Evolutionary conservation across 139 green algal species (phyloP).

Genomic region (Chlamydomonas incerta): DNA sequence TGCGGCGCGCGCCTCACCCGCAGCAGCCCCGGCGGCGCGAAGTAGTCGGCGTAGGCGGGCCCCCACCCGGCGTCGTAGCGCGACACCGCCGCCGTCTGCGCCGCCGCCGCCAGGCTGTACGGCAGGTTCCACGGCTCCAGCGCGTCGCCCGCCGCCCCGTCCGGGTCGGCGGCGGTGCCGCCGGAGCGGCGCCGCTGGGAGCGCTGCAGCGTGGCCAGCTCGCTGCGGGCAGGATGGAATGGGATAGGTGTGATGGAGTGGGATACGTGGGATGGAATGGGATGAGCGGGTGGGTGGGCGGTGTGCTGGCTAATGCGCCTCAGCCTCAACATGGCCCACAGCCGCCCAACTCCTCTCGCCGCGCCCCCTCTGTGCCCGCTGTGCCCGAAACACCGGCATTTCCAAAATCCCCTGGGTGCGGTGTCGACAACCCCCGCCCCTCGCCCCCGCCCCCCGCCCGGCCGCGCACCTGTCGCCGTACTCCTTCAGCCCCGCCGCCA

Average conservation of each 20-base stretch:
- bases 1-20: too few species aligned
- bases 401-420: too few species aligned
- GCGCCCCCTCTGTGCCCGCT: too few species aligned
- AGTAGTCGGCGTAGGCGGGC: conserved; percentile 35
- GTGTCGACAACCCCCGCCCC: too few species aligned
- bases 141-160: background rate
- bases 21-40: conserved; percentile 11
- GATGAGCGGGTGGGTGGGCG: background rate
- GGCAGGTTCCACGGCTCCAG: conserved; percentile 39
- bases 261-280: too few species aligned
- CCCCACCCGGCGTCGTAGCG: conserved; percentile 17
- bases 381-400: too few species aligned
- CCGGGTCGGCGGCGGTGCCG: background rate
- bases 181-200: background rate
- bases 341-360: too few species aligned
- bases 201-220: background rate
- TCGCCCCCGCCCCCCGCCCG: too few species aligned
- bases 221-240: background rate
- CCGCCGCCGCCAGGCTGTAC: conserved; percentile 2
- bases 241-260: too few species aligned
- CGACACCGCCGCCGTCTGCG: background rate
- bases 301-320: too few species aligned
- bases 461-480: conserved; percentile 17
- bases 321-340: too few species aligned
- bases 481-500: conserved; percentile 5